A percentile compares a stretch with the other conserved stretches of the same genome.
Evolutionary conservation across 768 basidiomycete genomes (phyloP).

Genomic region (Boletus tomentosulus): DNA sequence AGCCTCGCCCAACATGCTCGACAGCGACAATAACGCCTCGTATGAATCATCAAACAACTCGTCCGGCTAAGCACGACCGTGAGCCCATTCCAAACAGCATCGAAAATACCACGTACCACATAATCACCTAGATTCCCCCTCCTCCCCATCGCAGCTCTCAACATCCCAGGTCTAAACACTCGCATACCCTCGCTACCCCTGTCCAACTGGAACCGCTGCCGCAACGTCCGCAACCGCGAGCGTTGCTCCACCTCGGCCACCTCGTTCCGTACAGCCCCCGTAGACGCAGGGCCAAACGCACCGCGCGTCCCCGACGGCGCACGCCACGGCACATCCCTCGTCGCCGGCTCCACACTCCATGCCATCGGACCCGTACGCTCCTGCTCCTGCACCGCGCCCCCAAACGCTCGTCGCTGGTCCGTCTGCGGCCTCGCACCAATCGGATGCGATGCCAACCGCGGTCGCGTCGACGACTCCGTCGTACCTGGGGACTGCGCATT

Average conservation of each 20-base stretch:
- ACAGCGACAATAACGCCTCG: slow-evolving; percentile 59
- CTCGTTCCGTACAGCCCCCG: slow-evolving; percentile 3
- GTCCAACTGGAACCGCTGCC: slow-evolving; percentile 30
- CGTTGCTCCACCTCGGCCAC: slow-evolving; percentile 18
- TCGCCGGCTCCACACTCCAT: slow-evolving; percentile 7
- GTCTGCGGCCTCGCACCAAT: slow-evolving; percentile 24
- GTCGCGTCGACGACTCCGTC: slow-evolving; percentile 12
- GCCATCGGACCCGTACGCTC: slow-evolving; percentile 4
- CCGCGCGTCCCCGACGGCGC: slow-evolving; percentile 14
- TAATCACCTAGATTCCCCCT: slow-evolving; percentile 39
- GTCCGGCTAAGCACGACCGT: slow-evolving; percentile 47
- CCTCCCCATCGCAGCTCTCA: slow-evolving; percentile 19
- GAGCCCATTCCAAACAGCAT: slow-evolving; percentile 1
- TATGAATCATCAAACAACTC: slow-evolving; percentile 77
- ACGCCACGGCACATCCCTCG: slow-evolving; percentile 24
- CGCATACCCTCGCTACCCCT: slow-evolving; percentile 18
- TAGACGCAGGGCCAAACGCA: neutral
- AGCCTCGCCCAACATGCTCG: slow-evolving; percentile 62
- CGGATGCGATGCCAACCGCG: slow-evolving; percentile 23
- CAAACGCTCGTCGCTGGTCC: slow-evolving; percentile 11
- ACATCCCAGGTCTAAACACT: slow-evolving; percentile 21
- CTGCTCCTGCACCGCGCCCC: neutral
- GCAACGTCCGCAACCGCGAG: slow-evolving; percentile 21
- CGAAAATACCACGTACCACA: slow-evolving; percentile 41
- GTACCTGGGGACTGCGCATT: slow-evolving; percentile 11